Conservation (phyloP, 352 stramenopile species). For the Phytophthora palmivora region DNA sequence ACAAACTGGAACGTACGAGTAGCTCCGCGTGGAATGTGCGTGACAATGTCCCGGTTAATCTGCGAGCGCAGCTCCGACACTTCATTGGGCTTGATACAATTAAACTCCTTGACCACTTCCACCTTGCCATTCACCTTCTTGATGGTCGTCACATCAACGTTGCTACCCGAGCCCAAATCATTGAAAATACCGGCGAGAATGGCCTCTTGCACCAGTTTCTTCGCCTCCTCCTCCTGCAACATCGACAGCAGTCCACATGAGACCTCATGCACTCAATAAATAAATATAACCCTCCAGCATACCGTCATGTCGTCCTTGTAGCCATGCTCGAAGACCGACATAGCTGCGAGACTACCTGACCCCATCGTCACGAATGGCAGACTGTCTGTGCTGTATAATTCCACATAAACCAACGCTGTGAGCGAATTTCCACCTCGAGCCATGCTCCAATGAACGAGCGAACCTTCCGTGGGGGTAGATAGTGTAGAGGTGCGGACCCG, state of each 20-base stretch:
- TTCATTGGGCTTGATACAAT: conserved; percentile 95
- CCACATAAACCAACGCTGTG: conserved; percentile 6
- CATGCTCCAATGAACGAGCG: background rate
- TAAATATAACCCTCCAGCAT: conserved; percentile 3
- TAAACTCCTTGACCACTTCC: conserved; percentile 90
- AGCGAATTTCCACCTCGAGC: background rate
- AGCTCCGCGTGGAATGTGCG: conserved; percentile 79
- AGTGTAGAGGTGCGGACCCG: conserved; percentile 97
- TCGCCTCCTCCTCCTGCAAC: conserved; percentile 93
- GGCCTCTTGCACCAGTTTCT: conserved; percentile 95
- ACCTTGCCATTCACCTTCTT: conserved; percentile 87
- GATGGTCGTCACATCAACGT: conserved; percentile 97
- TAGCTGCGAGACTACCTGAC: conserved; percentile 97
- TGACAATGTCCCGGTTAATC: conserved; percentile 89
- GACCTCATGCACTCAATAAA: background rate
- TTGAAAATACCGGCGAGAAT: conserved; percentile 99
- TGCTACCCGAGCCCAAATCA: conserved; percentile 97
- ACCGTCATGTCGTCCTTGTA: conserved; percentile 96
- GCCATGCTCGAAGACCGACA: conserved; percentile 96
- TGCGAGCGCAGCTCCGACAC: conserved; percentile 85
- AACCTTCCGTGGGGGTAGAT: conserved; percentile 97
- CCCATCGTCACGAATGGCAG: conserved; percentile 99
- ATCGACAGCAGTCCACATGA: background rate
- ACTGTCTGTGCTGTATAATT: conserved; percentile 89
- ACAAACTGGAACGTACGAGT: conserved; percentile 60